Conservation (phyloP, 176 grass and related monocot genomes). For the Carex scoparia region DNA sequence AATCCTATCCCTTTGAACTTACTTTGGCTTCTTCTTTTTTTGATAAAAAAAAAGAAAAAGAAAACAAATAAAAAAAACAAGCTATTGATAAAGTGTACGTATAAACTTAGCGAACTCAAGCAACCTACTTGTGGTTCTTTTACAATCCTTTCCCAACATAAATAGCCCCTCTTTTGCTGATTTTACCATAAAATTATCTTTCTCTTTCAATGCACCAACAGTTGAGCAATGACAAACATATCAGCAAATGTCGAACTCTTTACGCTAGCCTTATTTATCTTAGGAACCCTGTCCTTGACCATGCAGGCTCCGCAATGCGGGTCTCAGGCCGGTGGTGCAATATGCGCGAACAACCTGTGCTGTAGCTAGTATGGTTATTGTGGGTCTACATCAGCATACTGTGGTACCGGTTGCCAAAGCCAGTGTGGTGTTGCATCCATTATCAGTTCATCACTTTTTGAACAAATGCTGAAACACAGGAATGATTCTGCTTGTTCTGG, state of each 20-base stretch:
- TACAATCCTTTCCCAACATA: no score
- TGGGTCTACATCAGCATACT: conserved; percentile 22
- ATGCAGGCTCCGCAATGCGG: background rate
- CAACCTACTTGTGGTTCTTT: no score
- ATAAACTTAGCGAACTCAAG: no score
- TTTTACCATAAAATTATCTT: no score
- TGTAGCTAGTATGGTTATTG: conserved; percentile 43
- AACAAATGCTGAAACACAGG: conserved; percentile 43
- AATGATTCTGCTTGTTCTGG: conserved; percentile 28
- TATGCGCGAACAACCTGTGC: conserved; percentile 25
- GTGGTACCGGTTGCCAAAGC: conserved; percentile 27
- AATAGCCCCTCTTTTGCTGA: no score
- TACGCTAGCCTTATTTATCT: background rate
- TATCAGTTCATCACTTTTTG: conserved; percentile 28
- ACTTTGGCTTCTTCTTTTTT: no score
- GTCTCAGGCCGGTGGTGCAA: conserved; percentile 13
- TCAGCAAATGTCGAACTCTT: background rate
- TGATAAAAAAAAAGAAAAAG: no score
- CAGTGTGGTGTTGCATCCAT: conserved; percentile 41
- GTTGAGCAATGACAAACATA: background rate
- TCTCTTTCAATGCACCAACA: background rate
- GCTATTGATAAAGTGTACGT: no score
- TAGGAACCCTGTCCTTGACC: background rate
- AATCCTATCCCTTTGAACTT: no score
- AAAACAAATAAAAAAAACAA: no score